Evolutionary conservation across 129 eudicot genomes (phyloP), one percentile per base, ranked within the genome.

Genomic region (Dittrichia graveolens): DNA sequence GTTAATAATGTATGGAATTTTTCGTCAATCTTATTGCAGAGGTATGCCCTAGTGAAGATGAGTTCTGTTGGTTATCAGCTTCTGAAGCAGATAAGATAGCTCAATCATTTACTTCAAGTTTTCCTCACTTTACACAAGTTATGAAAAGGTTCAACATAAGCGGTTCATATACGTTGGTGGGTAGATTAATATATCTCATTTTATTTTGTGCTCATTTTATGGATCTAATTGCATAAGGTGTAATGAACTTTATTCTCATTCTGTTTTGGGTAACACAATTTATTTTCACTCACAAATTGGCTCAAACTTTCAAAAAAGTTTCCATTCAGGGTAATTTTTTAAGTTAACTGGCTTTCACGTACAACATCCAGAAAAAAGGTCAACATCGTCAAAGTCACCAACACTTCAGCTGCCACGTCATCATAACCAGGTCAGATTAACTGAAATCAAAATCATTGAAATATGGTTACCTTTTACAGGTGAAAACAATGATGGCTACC

Each of bases 61-160:
- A 34, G 65, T 75, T 68, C 12, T 70, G 24, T 1, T 15, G 72
- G 16, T 13, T 91, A 57, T 83, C 95, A 59, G 86, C 91, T 61
- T 37, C 86, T 19, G 95, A 91, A 85, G 97, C 97, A 34, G 97
- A 91, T 52, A 79, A 77, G 66, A 78, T 91, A 57, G 97, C 89
- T 46, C 80, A 69, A 74, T 67, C 88, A 7, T 91, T 87, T 64
- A 67, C 83, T 35, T 91, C 97, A 9, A 63, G 75, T 62, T 87
- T 69, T 57, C 97, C 97, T 75, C 82, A 75, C 65, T 91, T 91
- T 60, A 48, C 82, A 1, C 87, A 87, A 79, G 89, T 87, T 66
- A 91, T 91, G 97, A 91, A 91, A 81, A 73, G 86, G 72, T 91
- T 91, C 81, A 91, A 91, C 84, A 69, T 91, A 34, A 91, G 97